Percentiles rank a stretch among this genome's conserved stretches.
These are phyloP conservation scores for Neurospora tetraspora DNA, from an alignment of 495 filamentous ascomycete genomes.

Conservation along the genomic window DNA sequence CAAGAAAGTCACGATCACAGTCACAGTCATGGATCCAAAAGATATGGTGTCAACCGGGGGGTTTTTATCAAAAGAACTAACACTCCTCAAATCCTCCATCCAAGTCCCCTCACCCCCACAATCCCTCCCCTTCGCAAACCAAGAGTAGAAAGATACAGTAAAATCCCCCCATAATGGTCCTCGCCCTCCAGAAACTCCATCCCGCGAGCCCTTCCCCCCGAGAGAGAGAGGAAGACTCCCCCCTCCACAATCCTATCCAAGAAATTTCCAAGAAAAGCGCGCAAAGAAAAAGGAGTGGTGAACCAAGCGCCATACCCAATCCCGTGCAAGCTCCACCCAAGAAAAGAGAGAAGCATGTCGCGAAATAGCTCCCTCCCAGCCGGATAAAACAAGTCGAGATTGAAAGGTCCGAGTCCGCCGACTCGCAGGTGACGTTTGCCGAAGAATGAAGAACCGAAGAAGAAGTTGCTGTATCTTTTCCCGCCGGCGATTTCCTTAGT, in stretches of 20 bases:
- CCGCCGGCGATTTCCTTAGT: neutral
- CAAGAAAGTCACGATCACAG: neutral
- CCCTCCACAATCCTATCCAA: neutral
- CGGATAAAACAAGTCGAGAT: neutral
- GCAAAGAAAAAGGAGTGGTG: neutral
- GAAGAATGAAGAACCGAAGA: neutral
- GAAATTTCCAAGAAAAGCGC: neutral
- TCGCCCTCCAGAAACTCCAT: neutral
- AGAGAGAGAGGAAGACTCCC: neutral
- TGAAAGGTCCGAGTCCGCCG: neutral
- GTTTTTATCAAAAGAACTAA: neutral
- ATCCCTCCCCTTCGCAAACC: neutral
- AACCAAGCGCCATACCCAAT: neutral
- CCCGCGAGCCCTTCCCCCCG: neutral
- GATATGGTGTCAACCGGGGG: neutral
- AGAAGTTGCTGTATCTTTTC: neutral
- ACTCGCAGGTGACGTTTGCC: neutral
- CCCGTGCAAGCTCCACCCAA: neutral
- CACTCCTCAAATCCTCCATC: neutral
- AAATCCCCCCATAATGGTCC: neutral
- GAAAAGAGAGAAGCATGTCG: conserved; percentile 5
- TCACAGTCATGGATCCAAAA: neutral
- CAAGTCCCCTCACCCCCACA: neutral
- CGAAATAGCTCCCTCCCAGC: conserved; percentile 1
- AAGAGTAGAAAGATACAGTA: neutral